Base-by-base conservation (phyloP, 169 alveolate species). In the Cryptosporidium canis region DNA sequence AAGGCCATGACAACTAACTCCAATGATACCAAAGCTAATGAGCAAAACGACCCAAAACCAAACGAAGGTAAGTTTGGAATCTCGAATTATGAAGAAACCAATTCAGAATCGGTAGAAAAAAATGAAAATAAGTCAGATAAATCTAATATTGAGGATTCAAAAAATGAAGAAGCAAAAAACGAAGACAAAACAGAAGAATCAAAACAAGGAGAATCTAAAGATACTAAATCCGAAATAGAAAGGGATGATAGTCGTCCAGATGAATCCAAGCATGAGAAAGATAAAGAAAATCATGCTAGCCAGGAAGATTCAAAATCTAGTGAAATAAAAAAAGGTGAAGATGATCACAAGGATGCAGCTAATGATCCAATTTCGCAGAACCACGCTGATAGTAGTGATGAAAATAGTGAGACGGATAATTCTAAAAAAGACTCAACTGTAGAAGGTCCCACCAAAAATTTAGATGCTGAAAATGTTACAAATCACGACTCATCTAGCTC, bases 151-250 rank as follows among this genome's bases (percentile, higher is more conserved):
- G 53, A 37, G 14, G 58, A 66, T 7, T 4, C 53, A 2, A 66
- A 66, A 37, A 2, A 33, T 11, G 51, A 53, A 29, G 55, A 35
- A 29, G 1, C 35, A 41, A 66, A 37, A 5, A 31, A 31, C 0
- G 55, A n/a, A 65, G 77, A 65, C 35, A 67, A 43, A 24, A 5
- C 47, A 21, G 47, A 67, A 18, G 83, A 67, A 45, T 0, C 33
- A 5, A 21, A 56, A 8, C 56, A n/a, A 5, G 56, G 1, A 47
- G 56, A 47, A 0, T 4, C 56, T 12, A 47, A 47, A 0, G n/a
- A n/a, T n/a, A n/a, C n/a, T n/a, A n/a, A n/a, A n/a, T n/a, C n/a
- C n/a, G n/a, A n/a, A n/a, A n/a, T n/a, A n/a, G n/a, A n/a, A n/a
- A n/a, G n/a, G n/a, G n/a, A n/a, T n/a, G n/a, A n/a, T n/a, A n/a